Percentiles rank a stretch among this genome's conserved stretches.
phyloP scores from a whole-genome alignment of 1,284 basidiomycete species.

The Irpex sp. region DNA sequence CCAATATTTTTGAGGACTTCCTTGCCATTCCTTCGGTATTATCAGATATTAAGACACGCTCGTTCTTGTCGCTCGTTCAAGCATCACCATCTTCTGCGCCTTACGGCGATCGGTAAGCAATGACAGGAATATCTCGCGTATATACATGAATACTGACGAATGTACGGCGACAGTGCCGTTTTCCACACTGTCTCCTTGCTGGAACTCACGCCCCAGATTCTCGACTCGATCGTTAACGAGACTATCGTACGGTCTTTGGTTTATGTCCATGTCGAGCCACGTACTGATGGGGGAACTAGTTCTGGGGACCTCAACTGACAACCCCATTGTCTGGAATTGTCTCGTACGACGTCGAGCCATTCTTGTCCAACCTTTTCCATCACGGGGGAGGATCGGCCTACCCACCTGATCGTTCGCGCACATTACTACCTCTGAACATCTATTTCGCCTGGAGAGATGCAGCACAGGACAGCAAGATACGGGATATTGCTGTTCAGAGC shows the following conservation, averaged over 20 bases:
- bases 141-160: too few relatives aligned
- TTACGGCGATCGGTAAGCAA: slow-evolving; percentile 6
- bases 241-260: slow-evolving; percentile 30
- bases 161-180: slow-evolving; percentile 29
- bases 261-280: too few relatives aligned
- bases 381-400: slow-evolving; percentile 42
- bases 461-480: slow-evolving; percentile 35
- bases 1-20: slow-evolving; percentile 41
- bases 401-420: slow-evolving; percentile 38
- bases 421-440: slow-evolving; percentile 44
- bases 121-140: slow-evolving; percentile 30
- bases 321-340: slow-evolving; percentile 23
- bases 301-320: slow-evolving; percentile 23
- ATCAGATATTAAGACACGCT: slow-evolving; percentile 30
- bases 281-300: slow-evolving; percentile 13
- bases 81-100: slow-evolving; percentile 39
- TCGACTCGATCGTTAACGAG: slow-evolving; percentile 48
- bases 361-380: slow-evolving; percentile 41
- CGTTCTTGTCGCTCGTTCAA: slow-evolving; percentile 36
- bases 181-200: slow-evolving; percentile 48
- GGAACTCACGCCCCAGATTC: slow-evolving; percentile 35
- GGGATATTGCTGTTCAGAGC: slow-evolving; percentile 35
- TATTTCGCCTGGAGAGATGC: slow-evolving; percentile 40
- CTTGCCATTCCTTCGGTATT: slow-evolving; percentile 28
- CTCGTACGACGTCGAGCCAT: slow-evolving; percentile 55